Percentiles rank a stretch among this genome's conserved stretches.
phyloP scores from a whole-genome alignment of 2,329 filamentous ascomycete species.

The Paecilomyces dactylethromorphus region DNA sequence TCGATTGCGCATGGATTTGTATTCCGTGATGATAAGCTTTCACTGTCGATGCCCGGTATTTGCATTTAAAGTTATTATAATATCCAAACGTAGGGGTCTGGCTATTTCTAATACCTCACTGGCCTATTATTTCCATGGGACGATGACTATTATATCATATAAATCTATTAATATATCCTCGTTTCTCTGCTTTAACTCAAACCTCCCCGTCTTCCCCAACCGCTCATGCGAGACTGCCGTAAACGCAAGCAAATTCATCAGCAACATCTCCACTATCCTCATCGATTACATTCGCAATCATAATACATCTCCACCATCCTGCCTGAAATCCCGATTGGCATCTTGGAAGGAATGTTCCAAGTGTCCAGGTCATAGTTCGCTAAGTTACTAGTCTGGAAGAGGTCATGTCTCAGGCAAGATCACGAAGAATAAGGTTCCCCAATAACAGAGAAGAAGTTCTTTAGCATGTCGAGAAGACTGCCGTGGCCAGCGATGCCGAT shows the following conservation, averaged over 20 bases:
- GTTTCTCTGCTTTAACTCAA: constrained; percentile 42
- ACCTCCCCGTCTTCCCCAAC: constrained; percentile 40
- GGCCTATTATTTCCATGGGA: background rate
- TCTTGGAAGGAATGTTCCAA: constrained; percentile 39
- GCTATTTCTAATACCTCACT: no score
- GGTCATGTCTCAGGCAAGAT: constrained; percentile 44
- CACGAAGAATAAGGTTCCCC: constrained; percentile 44
- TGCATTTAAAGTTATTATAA: no score
- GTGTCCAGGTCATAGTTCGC: constrained; percentile 44
- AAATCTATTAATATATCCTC: background rate
- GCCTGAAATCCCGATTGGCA: constrained; percentile 42
- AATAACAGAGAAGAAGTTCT: constrained; percentile 47
- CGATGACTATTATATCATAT: background rate
- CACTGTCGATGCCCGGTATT: no score
- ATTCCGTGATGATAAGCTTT: no score
- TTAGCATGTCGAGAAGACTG: constrained; percentile 37
- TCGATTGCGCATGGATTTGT: no score
- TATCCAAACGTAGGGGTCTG: no score
- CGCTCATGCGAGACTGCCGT: constrained; percentile 44
- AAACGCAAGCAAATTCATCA: constrained; percentile 46
- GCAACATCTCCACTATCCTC: constrained; percentile 44
- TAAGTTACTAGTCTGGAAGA: constrained; percentile 39
- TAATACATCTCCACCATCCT: constrained; percentile 57
- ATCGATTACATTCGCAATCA: constrained; percentile 40
- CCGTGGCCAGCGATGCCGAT: constrained; percentile 40